phyloP scores from a whole-genome alignment of 129 eudicot genomes.

The Smallanthus sonchifolius region DNA sequence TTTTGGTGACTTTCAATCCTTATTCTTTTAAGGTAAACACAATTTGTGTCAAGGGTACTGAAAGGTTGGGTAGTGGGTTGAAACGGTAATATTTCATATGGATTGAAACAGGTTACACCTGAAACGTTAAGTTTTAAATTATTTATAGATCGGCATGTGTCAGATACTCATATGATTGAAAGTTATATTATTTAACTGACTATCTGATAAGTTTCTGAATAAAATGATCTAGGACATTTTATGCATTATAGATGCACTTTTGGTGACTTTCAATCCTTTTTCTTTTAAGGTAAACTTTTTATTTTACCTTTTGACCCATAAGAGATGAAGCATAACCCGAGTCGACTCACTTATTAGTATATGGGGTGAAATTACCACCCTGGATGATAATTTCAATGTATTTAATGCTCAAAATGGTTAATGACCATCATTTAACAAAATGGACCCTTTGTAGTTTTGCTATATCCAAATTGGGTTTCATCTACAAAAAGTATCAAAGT shows the following conservation, averaged over 20 bases:
- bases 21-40: no score
- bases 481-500: background rate
- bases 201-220: no score
- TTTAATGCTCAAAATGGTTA: background rate
- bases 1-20: no score
- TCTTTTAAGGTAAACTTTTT: background rate
- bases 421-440: background rate
- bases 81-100: no score
- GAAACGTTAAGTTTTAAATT: no score
- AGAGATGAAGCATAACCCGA: background rate
- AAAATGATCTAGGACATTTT: no score
- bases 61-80: background rate
- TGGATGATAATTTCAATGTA: background rate
- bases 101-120: no score
- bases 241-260: no score
- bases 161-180: no score
- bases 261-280: background rate
- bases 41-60: background rate
- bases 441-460: background rate
- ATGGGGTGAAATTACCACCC: background rate
- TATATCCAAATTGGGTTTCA: background rate
- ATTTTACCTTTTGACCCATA: background rate
- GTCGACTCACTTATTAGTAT: background rate
- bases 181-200: no score
- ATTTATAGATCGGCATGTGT: no score